These are phyloP conservation scores for Fragilaria crotonensis DNA, from an alignment of 108 stramenopile genomes.

Conservation along the genomic window DNA sequence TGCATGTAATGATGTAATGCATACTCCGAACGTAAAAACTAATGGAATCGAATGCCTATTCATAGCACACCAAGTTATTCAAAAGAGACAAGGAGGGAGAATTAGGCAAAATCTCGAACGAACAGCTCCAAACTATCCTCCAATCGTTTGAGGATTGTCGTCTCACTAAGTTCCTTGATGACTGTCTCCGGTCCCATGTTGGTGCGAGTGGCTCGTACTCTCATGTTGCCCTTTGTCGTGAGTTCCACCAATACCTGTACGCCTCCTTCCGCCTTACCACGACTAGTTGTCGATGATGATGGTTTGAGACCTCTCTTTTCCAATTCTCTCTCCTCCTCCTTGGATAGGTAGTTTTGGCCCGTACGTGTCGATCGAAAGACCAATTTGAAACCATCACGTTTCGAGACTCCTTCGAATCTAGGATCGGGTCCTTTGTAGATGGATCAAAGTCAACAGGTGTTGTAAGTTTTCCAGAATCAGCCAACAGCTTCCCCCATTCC, in stretches of 20 bases:
- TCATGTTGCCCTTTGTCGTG: conserved; percentile 26
- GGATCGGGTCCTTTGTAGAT: conserved; percentile 8
- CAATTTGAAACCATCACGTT: conserved; percentile 46
- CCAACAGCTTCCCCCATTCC: conserved; percentile 53
- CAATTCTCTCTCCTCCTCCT: conserved; percentile 47
- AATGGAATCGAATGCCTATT: no score
- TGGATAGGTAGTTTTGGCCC: conserved; percentile 55
- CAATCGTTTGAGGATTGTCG: conserved; percentile 56
- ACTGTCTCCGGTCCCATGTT: conserved; percentile 64
- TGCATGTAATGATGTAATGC: no score
- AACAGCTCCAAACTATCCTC: conserved; percentile 52
- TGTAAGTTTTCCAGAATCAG: conserved; percentile 57
- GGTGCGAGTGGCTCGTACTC: conserved; percentile 71
- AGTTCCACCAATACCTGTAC: conserved; percentile 71
- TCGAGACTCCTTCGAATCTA: conserved; percentile 22
- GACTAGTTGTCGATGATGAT: no score
- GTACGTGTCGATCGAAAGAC: conserved; percentile 67
- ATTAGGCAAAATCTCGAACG: no score
- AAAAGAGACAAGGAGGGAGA: no score
- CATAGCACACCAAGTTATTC: no score
- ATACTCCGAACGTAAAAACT: no score
- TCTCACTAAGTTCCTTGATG: conserved; percentile 74
- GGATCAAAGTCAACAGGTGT: conserved; percentile 56
- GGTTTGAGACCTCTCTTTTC: conserved; percentile 21
- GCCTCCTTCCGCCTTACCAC: conserved; percentile 52